Conservation (phyloP, 352 stramenopile genomes). For the Phytophthora pseudosyringae region DNA sequence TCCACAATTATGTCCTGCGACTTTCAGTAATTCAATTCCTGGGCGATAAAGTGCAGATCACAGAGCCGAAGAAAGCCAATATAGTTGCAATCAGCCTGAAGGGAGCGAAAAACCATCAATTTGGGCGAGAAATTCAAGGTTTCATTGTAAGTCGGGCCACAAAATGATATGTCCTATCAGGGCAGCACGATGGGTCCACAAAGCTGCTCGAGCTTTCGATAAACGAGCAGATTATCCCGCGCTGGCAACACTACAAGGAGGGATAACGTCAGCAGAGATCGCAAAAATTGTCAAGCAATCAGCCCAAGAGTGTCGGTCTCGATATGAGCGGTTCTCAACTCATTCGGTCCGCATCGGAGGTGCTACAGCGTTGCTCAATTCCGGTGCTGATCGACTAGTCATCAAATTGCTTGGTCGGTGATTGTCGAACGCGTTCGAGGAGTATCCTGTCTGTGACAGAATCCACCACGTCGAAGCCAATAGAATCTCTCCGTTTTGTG, state of each 20-base stretch:
- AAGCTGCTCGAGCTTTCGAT: neutral
- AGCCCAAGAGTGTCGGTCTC: too few species aligned
- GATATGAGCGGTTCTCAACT: too few species aligned
- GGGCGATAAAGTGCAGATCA: neutral
- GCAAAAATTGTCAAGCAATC: neutral
- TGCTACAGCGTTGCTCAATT: neutral
- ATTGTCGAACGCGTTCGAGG: constrained; percentile 2
- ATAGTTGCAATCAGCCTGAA: neutral
- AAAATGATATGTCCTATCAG: neutral
- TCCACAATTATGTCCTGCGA: neutral
- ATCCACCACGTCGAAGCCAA: too few species aligned
- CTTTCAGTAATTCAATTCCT: neutral
- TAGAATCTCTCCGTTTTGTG: too few species aligned
- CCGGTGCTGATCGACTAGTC: neutral
- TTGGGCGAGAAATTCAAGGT: neutral
- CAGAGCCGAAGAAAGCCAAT: neutral
- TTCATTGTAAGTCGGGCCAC: neutral
- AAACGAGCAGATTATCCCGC: neutral
- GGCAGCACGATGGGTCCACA: neutral
- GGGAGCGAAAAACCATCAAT: neutral
- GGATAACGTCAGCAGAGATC: neutral
- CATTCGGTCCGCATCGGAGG: neutral
- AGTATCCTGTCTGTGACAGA: too few species aligned
- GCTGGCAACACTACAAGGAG: neutral
- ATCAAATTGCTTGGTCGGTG: neutral